Percentiles rank a stretch among this genome's conserved stretches.
These are phyloP conservation scores for Colletotrichum euphorbiae DNA, from an alignment of 2,329 filamentous ascomycete species.

Conservation along the genomic window DNA sequence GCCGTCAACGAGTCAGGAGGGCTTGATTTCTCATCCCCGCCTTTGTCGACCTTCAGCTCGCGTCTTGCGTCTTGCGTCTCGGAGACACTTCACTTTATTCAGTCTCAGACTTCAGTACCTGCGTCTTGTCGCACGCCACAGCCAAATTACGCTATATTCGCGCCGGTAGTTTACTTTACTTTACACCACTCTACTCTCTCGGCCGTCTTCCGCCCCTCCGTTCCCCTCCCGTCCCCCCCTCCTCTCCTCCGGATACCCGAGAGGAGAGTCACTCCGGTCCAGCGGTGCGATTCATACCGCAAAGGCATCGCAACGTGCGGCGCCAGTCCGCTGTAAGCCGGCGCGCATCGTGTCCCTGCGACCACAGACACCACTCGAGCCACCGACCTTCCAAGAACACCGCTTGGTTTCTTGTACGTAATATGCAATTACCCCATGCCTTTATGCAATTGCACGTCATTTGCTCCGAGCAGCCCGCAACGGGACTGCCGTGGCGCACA, in stretches of 20 bases:
- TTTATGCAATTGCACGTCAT: slow-evolving; percentile 10
- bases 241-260: too few species aligned
- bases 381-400: background rate
- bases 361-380: slow-evolving; percentile 5
- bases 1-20: background rate
- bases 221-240: background rate
- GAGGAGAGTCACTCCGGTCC: too few species aligned
- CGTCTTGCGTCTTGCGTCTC: too few species aligned
- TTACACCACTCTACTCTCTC: background rate
- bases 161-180: background rate
- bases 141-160: background rate
- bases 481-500: background rate
- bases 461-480: background rate
- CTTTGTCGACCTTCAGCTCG: background rate
- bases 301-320: too few species aligned
- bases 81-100: too few species aligned
- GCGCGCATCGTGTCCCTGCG: background rate
- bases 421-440: slow-evolving; percentile 10
- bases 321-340: background rate
- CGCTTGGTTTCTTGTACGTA: slow-evolving; percentile 4
- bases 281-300: too few species aligned
- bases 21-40: slow-evolving; percentile 24
- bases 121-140: background rate
- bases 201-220: background rate
- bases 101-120: background rate